Evolutionary conservation across 306 rosid species (phyloP), one percentile per base, ranked within the genome.

Genomic region (Spatholobus suberectus): DNA sequence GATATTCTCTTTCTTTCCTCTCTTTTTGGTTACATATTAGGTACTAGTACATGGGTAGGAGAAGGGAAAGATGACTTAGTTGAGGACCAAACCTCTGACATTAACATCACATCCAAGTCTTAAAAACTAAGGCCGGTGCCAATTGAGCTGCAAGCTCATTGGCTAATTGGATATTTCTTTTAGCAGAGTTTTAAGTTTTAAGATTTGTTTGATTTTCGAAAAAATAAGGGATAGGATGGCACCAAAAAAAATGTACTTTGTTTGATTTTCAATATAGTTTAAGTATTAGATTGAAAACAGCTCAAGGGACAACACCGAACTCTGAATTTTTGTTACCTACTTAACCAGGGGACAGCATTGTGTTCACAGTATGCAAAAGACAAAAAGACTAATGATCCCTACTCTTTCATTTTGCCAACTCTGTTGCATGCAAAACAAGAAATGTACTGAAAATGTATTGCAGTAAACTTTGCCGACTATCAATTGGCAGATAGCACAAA

Each of bases 1-100:
- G 51, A 68, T 67, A 54, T 67, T 82, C 40, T 54, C 49, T 20
- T 54, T 82, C 61, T 86, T 44, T 13, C 38, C 20, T 26, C 18
- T 24, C 11, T 14, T 23, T 58, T 58, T 58, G 27, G 67, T 13
- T 73, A 58, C 62, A 14, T 76, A 68, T 69, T 32, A 2, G 20
- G 5, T 6, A 5, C 21, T 29, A 32, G 2, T 21, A 62, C 11
- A 15, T 14, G 40, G 5, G 38, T 2, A 15, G 10, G 70, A 62
- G 5, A 62, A 14, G 70, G 41, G 70, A 62, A 62, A 62, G 5
- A 29, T 62, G 10, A 29, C 21, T 14, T 29, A 6, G 12, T 62
- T 2, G 11, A 62, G 70, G 70, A 32, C 70, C 20, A 62, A 27
- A 62, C 21, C 23, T 62, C 41, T 62, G 27, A 21, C 14, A 20